phyloP scores from a whole-genome alignment of 2,329 filamentous ascomycete species.

The Dothidotthia symphoricarpi region DNA sequence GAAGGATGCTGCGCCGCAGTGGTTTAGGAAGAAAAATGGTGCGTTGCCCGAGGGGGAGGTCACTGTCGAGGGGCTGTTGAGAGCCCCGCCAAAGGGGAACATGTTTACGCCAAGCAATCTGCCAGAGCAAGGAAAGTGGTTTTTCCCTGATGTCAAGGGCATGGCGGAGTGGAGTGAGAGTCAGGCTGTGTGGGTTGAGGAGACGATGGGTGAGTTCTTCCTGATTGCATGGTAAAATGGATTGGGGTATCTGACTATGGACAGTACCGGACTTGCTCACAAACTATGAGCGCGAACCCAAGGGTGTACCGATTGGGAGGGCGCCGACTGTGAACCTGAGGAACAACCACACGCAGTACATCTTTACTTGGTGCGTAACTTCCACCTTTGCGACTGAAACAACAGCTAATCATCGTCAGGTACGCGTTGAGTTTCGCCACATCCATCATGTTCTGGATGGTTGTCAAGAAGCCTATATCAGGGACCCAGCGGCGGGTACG shows the following conservation, averaged over 20 bases:
- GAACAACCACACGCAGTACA: constrained; percentile 98
- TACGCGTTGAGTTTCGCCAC: constrained; percentile 83
- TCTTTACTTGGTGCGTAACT: constrained; percentile 84
- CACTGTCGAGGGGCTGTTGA: constrained; percentile 75
- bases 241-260: constrained; percentile 30
- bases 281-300: constrained; percentile 70
- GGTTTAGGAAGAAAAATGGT: constrained; percentile 53
- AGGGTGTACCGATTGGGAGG: constrained; percentile 86
- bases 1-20: constrained; percentile 68
- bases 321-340: constrained; percentile 85
- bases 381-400: not conserved
- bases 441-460: constrained; percentile 94
- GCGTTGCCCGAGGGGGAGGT: constrained; percentile 70
- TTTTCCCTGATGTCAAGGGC: constrained; percentile 89
- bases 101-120: constrained; percentile 92
- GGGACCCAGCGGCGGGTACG: constrained; percentile 71
- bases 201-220: constrained; percentile 73
- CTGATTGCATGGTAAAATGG: not conserved
- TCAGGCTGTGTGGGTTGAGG: constrained; percentile 91
- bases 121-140: constrained; percentile 81
- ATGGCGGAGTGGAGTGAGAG: constrained; percentile 83
- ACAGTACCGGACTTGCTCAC: constrained; percentile 75
- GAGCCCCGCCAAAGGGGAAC: constrained; percentile 95
- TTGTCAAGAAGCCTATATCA: constrained; percentile 80
- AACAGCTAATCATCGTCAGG: constrained; percentile 54